Percentiles rank a stretch among this genome's conserved stretches.
phyloP scores from a whole-genome alignment of 2,329 filamentous ascomycete species.

The Aspergillus spinulosporus region DNA sequence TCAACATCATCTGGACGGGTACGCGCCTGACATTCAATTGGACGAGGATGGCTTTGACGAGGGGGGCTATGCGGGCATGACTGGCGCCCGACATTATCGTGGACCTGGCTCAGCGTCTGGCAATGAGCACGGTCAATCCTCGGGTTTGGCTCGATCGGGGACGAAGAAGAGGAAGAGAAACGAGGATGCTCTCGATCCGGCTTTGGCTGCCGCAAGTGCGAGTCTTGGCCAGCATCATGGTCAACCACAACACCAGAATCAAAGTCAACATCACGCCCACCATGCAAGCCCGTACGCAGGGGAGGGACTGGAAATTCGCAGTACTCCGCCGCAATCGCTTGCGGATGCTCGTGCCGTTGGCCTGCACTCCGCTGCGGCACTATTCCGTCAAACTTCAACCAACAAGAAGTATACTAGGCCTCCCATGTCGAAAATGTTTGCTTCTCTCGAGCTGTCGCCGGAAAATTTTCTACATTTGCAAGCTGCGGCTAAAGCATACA shows the following conservation, averaged over 20 bases:
- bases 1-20: slow-evolving; percentile 43
- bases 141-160: slow-evolving; percentile 34
- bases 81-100: slow-evolving; percentile 30
- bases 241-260: slow-evolving; percentile 29
- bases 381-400: slow-evolving; percentile 53
- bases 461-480: slow-evolving; percentile 59
- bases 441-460: slow-evolving; percentile 56
- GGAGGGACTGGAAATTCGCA: slow-evolving; percentile 39
- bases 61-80: slow-evolving; percentile 33
- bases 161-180: slow-evolving; percentile 46
- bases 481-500: slow-evolving; percentile 57
- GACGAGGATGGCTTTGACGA: slow-evolving; percentile 43
- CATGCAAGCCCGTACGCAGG: slow-evolving; percentile 31
- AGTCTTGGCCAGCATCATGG: slow-evolving; percentile 24
- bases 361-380: slow-evolving; percentile 55
- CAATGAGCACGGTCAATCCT: slow-evolving; percentile 31
- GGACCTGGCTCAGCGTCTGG: slow-evolving; percentile 23
- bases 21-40: slow-evolving; percentile 41
- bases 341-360: slow-evolving; percentile 51
- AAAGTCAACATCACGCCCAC: slow-evolving; percentile 27
- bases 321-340: slow-evolving; percentile 39
- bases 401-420: slow-evolving; percentile 59
- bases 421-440: slow-evolving; percentile 59
- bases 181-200: slow-evolving; percentile 41
- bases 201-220: slow-evolving; percentile 31